phyloP scores from a whole-genome alignment of 164 flowering plant species.

The Santalum album region DNA sequence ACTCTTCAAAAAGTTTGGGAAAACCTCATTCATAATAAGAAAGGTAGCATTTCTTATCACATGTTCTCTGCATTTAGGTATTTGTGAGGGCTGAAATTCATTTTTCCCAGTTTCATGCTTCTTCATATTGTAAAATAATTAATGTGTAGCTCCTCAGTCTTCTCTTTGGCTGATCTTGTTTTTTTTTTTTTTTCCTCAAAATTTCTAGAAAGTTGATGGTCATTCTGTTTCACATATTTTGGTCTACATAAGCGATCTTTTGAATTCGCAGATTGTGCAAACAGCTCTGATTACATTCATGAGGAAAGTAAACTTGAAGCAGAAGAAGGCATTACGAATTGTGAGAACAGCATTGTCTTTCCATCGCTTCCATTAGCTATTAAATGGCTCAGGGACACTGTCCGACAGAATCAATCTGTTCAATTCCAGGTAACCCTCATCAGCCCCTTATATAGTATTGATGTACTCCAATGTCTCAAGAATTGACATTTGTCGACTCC shows the following conservation, averaged over 20 bases:
- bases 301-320: constrained; percentile 33
- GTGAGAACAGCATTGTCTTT: constrained; percentile 54
- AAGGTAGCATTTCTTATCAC: too few relatives aligned
- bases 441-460: too few relatives aligned
- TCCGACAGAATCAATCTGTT: constrained; percentile 42
- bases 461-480: too few relatives aligned
- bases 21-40: constrained; percentile 38
- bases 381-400: constrained; percentile 75
- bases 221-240: background rate
- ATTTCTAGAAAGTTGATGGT: too few relatives aligned
- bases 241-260: background rate
- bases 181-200: too few relatives aligned
- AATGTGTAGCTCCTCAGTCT: too few relatives aligned
- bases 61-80: too few relatives aligned
- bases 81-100: too few relatives aligned
- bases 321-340: constrained; percentile 22
- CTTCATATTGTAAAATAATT: too few relatives aligned
- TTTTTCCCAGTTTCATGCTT: too few relatives aligned
- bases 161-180: background rate
- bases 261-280: constrained; percentile 10
- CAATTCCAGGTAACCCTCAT: constrained; percentile 71
- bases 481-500: too few relatives aligned
- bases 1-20: constrained; percentile 77
- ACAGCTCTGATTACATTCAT: constrained; percentile 17
- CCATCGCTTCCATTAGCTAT: constrained; percentile 72